Evolutionary conservation across 768 basidiomycete species (phyloP), one percentile per base, ranked within the genome.

Genomic region (Collybiopsis luxurians): DNA sequence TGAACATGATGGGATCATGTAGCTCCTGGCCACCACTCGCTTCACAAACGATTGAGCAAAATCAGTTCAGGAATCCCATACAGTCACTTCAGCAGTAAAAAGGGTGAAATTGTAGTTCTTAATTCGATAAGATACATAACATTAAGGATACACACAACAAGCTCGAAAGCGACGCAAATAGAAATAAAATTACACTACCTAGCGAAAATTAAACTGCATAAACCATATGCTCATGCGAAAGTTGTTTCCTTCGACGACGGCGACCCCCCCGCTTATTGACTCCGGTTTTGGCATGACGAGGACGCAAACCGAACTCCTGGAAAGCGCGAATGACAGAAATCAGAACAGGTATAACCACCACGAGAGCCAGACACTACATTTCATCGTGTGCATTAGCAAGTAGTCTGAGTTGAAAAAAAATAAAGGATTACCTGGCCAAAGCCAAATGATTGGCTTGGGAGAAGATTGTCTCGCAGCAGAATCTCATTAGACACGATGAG

Each of bases 401-500:
- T 34, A 19, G 12, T 12, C 10, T 43, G 34, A 30, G 31, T 39
- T 26, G 17, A 19, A 45, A 23, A 34, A 57, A 43, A n/a, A 21
- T 21, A 26, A 28, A 43, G 24, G 30, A 51, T 19, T 12, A 45
- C 71, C 63, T 71, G 75, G 15, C 75, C 75, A 64, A 76, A 78
- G 1, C 71, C 69, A 70, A 74, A 75, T 49, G 39, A 24, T 38
- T 28, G n/a, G 38, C 46, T 40, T 27, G 44, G 42, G 6, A 50
- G 24, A 28, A 36, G 28, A 49, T 76, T 75, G 51, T 63, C 65
- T 49, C 58, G 49, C 44, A 75, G 56, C 40, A 76, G 59, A 10
- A 73, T 62, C 60, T 78, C 76, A 40, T 65, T 76, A 1, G 72
- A 73, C 6, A 73, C 69, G 30, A 77, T 66, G 50, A 77, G 76